Conservation (phyloP, 495 filamentous ascomycete genomes). For the Cryomyces minteri region DNA sequence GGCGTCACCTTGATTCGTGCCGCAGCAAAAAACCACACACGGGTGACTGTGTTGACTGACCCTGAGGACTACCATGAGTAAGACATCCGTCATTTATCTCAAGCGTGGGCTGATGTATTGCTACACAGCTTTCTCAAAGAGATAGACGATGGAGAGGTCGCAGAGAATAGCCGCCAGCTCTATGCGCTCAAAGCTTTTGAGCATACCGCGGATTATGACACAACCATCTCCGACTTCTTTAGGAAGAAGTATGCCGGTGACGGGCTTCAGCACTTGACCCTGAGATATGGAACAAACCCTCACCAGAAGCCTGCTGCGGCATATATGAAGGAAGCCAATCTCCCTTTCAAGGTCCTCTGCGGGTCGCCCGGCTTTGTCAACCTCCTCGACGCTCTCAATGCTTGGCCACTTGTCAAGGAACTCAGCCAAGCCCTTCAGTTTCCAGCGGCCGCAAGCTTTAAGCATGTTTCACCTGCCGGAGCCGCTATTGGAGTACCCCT, state of each 20-base stretch:
- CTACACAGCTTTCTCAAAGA: slow-evolving; percentile 53
- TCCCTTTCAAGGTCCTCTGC: slow-evolving; percentile 94
- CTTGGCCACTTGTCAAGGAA: slow-evolving; percentile 94
- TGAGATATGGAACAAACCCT: slow-evolving; percentile 92
- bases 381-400: slow-evolving; percentile 88
- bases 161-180: slow-evolving; percentile 58
- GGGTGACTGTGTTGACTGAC: slow-evolving; percentile 89
- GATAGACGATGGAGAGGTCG: slow-evolving; percentile 66
- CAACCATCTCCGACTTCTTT: slow-evolving; percentile 90
- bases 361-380: slow-evolving; percentile 78
- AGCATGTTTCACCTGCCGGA: slow-evolving; percentile 94
- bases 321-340: slow-evolving; percentile 44
- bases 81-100: too few relatives aligned
- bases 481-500: slow-evolving; percentile 84
- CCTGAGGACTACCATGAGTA: slow-evolving; percentile 70
- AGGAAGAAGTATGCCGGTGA: slow-evolving; percentile 85
- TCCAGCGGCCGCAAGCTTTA: slow-evolving; percentile 96
- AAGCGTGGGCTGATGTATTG: too few relatives aligned
- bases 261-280: slow-evolving; percentile 60
- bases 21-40: slow-evolving; percentile 90
- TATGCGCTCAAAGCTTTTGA: slow-evolving; percentile 95
- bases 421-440: slow-evolving; percentile 69
- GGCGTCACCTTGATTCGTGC: slow-evolving; percentile 92
- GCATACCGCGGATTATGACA: slow-evolving; percentile 96
- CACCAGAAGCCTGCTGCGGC: slow-evolving; percentile 93